These are phyloP conservation scores for Botryotinia globosa DNA, from an alignment of 2,329 filamentous ascomycete genomes.

Conservation along the genomic window DNA sequence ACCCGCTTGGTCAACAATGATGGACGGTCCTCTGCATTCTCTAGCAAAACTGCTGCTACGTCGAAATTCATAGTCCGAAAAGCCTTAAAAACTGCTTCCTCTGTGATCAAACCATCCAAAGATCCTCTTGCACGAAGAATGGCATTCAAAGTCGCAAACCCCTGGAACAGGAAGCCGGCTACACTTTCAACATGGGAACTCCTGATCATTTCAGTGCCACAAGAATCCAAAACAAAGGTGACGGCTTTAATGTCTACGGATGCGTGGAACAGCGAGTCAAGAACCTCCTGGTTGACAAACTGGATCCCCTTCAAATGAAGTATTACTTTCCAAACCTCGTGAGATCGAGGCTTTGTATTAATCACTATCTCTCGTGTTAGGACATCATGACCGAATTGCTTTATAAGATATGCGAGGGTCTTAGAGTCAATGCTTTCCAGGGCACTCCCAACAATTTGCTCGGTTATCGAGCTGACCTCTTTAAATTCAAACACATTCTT, in stretches of 20 bases:
- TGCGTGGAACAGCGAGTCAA: neutral
- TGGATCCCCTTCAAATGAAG: neutral
- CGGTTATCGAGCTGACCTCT: neutral
- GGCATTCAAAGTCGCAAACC: neutral
- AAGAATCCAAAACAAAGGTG: neutral
- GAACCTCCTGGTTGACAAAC: neutral
- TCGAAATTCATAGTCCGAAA: no score
- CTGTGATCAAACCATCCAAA: neutral
- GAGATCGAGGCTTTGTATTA: neutral
- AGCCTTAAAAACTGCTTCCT: neutral
- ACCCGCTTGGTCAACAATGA: neutral
- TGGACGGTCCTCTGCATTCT: neutral
- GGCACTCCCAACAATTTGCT: neutral
- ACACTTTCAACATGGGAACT: neutral
- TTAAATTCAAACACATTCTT: neutral
- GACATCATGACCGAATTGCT: neutral
- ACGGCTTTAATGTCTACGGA: no score
- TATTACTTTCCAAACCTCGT: neutral
- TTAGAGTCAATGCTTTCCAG: rapidly evolving
- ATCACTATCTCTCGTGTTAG: neutral
- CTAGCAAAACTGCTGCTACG: no score
- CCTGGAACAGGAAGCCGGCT: no score
- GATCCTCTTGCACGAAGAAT: neutral
- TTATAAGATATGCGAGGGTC: neutral
- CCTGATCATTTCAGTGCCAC: neutral